Conservation (phyloP, 2,329 filamentous ascomycete genomes). For the Aspergillus caelatus region DNA sequence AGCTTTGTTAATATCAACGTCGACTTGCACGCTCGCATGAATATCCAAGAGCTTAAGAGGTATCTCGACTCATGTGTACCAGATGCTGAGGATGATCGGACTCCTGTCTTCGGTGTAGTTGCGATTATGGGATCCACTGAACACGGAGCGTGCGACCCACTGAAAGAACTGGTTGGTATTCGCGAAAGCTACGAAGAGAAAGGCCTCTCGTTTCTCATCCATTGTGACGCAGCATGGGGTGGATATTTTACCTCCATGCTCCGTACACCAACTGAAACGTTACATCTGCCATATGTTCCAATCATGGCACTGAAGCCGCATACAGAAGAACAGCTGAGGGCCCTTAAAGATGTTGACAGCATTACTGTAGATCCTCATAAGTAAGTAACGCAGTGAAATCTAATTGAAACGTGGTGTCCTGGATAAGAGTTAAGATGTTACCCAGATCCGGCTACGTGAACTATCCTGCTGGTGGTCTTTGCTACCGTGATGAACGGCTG, state of each 20-base stretch:
- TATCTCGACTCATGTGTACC: no score
- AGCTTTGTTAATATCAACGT: conserved; percentile 36
- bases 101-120: conserved; percentile 50
- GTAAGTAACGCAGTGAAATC: no score
- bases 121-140: conserved; percentile 54
- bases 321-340: conserved; percentile 42
- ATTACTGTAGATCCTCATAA: conserved; percentile 55
- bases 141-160: conserved; percentile 51
- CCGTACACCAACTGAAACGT: no score
- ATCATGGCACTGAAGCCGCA: background rate
- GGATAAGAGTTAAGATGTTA: no score
- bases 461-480: conserved; percentile 49
- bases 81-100: no score
- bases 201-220: conserved; percentile 51
- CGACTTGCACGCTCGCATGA: conserved; percentile 44
- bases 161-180: conserved; percentile 43
- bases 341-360: conserved; percentile 46
- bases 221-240: conserved; percentile 54
- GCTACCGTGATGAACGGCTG: conserved; percentile 49
- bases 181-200: conserved; percentile 47
- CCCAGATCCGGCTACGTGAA: no score
- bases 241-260: conserved; percentile 54
- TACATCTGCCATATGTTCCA: no score
- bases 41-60: no score
- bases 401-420: no score